Base-by-base conservation (phyloP, 1,284 basidiomycete species). In the Pisolithus thermaeus region DNA sequence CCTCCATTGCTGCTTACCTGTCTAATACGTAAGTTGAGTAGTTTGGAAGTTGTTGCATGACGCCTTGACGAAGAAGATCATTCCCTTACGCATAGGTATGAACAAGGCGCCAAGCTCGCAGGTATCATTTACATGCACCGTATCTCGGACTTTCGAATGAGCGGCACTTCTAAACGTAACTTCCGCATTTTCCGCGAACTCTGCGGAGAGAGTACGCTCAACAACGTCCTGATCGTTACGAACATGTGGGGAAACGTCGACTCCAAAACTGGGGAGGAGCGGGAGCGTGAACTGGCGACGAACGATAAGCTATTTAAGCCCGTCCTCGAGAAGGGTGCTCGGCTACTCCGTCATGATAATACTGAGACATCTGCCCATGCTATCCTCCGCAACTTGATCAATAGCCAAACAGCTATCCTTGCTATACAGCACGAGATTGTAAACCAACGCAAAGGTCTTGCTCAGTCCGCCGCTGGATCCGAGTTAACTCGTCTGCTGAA, bases 101-200 rank as follows among this genome's bases (percentile, higher is more conserved):
- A 71, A 30, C 59, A 64, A 16, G 67, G 68, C n/a, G 58, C 66
- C 49, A 73, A 70, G 47, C 66, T 81, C 20, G 67, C 72, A 3
- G 79, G 79, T 0, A 69, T 81, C 59, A 71, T 81, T 44, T 81
- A 80, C 63, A 68, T 79, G 64, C 78, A 81, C 56, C 72, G 76
- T 5, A 81, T 81, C 55, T 72, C 75, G 46, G 79, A 80, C 56
- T 66, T 71, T 60, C 65, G 77, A 23, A 70, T 81, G 59, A 75
- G 74, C 38, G 77, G 78, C 27, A 74, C 74, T 23, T 75, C 76
- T n/a, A 67, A 68, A 22, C 72, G 75, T 42, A 80, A 76, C 59
- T 77, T 80, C 52, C 66, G 66, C 38, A 71, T 79, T 61, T 78
- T 80, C 61, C 66, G 74, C 42, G 71, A 73, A 51, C 66, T 81